These are phyloP conservation scores for Peronosclerospora sorghi DNA, from an alignment of 352 stramenopile species.

Conservation along the genomic window DNA sequence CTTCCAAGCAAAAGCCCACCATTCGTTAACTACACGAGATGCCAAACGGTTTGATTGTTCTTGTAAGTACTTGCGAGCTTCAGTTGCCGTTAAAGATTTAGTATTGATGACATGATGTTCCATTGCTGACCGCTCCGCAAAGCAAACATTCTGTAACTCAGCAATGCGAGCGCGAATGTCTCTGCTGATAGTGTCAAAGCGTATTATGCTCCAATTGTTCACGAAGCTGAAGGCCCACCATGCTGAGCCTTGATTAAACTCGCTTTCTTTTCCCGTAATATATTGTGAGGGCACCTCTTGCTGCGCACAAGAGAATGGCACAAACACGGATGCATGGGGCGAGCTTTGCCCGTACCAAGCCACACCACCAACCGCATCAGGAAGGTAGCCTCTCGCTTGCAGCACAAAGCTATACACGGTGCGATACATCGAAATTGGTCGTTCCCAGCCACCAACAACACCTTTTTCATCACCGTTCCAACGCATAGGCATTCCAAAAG, in stretches of 20 bases:
- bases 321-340: conserved; percentile 58
- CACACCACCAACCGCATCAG: conserved; percentile 40
- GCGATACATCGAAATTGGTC: conserved; percentile 88
- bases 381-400: conserved; percentile 32
- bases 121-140: conserved; percentile 16
- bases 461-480: conserved; percentile 57
- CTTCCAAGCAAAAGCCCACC: conserved; percentile 60
- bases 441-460: conserved; percentile 70
- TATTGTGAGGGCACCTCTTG: conserved; percentile 38
- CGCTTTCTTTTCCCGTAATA: conserved; percentile 52
- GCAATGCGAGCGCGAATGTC: conserved; percentile 37
- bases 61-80: conserved; percentile 22
- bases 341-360: conserved; percentile 62
- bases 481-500: conserved; percentile 85
- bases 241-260: conserved; percentile 49
- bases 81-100: conserved; percentile 4
- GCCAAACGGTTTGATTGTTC: conserved; percentile 43
- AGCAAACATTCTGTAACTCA: conserved; percentile 31
- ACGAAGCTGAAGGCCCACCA: conserved; percentile 85
- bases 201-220: conserved; percentile 79
- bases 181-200: conserved; percentile 65
- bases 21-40: conserved; percentile 39
- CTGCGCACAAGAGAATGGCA: conserved; percentile 64
- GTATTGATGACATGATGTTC: conserved; percentile 15
- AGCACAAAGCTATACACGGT: conserved; percentile 83